phyloP scores from a whole-genome alignment of 192 early-diverging fungal genomes.

The Coemansia sp. region DNA sequence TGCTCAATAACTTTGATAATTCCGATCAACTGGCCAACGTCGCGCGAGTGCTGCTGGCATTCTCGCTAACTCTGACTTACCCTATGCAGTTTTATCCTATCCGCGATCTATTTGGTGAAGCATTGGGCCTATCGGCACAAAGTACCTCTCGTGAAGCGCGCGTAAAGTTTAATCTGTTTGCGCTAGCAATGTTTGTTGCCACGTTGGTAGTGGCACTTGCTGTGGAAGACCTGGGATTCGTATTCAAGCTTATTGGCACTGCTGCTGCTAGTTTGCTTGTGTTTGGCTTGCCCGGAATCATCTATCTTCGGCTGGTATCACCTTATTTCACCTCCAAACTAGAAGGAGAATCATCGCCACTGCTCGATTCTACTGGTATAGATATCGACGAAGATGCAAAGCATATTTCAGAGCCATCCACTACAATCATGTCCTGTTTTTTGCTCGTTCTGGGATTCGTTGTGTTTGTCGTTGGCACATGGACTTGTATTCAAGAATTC shows the following conservation, averaged over 20 bases:
- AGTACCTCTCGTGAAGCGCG: not conserved
- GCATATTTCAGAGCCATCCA: slow-evolving; percentile 27
- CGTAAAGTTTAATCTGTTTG: slow-evolving; percentile 13
- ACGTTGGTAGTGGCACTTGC: slow-evolving; percentile 33
- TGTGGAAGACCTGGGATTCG: slow-evolving; percentile 47
- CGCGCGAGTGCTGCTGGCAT: slow-evolving; percentile 59
- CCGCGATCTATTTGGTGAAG: slow-evolving; percentile 29
- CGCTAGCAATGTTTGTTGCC: slow-evolving; percentile 27
- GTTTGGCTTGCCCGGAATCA: slow-evolving; percentile 41
- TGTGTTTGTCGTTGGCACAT: slow-evolving; percentile 47
- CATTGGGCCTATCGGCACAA: slow-evolving; percentile 23
- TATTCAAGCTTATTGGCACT: slow-evolving; percentile 52
- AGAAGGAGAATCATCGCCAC: not conserved
- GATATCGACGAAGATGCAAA: slow-evolving; percentile 4
- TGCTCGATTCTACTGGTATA: not conserved
- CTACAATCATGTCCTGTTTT: slow-evolving; percentile 16
- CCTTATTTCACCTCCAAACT: slow-evolving; percentile 21
- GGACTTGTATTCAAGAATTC: slow-evolving; percentile 27
- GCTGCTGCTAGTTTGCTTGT: slow-evolving; percentile 42
- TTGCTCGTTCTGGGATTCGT: slow-evolving; percentile 24
- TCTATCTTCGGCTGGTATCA: slow-evolving; percentile 40
- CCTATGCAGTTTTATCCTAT: slow-evolving; percentile 55
- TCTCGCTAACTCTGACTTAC: slow-evolving; percentile 62
- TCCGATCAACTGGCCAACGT: slow-evolving; percentile 62
- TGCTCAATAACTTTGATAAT: slow-evolving; percentile 64